Evolutionary conservation across 192 early-diverging fungal species (phyloP).

Genomic region (Coemansia sp.): DNA sequence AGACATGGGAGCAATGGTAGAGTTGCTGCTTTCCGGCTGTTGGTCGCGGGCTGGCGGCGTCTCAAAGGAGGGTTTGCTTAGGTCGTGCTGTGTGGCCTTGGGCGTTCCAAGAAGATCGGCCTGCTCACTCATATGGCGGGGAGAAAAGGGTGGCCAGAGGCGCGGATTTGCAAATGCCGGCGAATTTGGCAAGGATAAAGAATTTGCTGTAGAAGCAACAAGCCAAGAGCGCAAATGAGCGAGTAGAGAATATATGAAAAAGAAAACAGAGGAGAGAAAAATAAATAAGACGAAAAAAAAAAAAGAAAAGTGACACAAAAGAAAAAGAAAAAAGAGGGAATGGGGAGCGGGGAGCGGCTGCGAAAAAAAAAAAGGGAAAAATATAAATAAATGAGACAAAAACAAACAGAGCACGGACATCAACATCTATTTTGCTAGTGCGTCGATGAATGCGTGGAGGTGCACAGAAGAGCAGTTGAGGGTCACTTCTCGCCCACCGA

Average conservation of each 20-base stretch:
- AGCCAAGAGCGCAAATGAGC: background rate
- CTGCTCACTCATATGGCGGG: slow-evolving; percentile 28
- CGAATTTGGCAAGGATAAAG: background rate
- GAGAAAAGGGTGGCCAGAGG: background rate
- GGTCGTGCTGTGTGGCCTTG: slow-evolving; percentile 21
- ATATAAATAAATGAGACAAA: background rate
- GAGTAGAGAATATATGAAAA: background rate
- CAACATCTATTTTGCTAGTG: background rate
- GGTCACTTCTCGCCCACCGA: background rate
- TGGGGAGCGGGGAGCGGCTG: background rate
- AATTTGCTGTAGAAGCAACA: background rate
- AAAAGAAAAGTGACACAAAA: slow-evolving; percentile 6
- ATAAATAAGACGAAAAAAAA: slow-evolving; percentile 11
- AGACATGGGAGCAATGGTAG: slow-evolving; percentile 10
- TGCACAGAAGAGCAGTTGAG: slow-evolving; percentile 1
- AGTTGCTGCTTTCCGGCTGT: slow-evolving; percentile 6
- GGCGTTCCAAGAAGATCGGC: slow-evolving; percentile 36
- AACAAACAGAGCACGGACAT: slow-evolving; percentile 11
- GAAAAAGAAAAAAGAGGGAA: background rate
- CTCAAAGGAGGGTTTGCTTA: slow-evolving; percentile 14
- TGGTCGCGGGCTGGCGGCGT: slow-evolving; percentile 13
- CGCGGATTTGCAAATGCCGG: background rate
- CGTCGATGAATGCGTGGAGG: background rate
- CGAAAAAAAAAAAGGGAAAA: slow-evolving; percentile 1
- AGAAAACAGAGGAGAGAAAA: background rate